A percentile compares a stretch with the other conserved stretches of the same genome.
Conservation (phyloP, 2,329 filamentous ascomycete genomes). For the Cladorrhinum sp. region DNA sequence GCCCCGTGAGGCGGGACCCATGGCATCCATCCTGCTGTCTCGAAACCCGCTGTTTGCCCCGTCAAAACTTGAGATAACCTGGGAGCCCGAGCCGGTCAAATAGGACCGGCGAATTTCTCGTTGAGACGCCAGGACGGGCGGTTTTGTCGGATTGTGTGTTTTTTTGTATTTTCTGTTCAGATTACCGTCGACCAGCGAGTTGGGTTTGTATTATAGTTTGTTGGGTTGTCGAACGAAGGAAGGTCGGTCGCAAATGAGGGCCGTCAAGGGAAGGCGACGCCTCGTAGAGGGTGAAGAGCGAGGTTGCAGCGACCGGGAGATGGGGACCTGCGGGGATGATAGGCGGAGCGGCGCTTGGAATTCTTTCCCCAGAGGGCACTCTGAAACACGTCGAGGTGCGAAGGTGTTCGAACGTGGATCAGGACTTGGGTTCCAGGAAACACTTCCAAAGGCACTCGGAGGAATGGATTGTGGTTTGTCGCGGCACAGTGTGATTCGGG, state of each 20-base stretch:
- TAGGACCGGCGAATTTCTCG: slow-evolving; percentile 46
- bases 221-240: not conserved
- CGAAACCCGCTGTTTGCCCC: slow-evolving; percentile 35
- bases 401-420: slow-evolving; percentile 27
- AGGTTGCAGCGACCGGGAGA: slow-evolving; percentile 14
- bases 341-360: slow-evolving; percentile 18
- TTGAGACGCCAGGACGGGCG: slow-evolving; percentile 46
- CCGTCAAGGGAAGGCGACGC: not conserved
- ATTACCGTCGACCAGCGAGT: not conserved
- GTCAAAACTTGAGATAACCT: slow-evolving; percentile 31
- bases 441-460: slow-evolving; percentile 10
- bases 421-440: slow-evolving; percentile 23
- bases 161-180: not conserved
- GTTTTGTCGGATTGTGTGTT: slow-evolving; percentile 27
- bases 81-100: slow-evolving; percentile 36
- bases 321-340: slow-evolving; percentile 8
- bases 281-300: slow-evolving; percentile 8
- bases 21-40: slow-evolving; percentile 30
- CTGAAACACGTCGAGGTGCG: slow-evolving; percentile 31
- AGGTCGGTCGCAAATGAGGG: not conserved
- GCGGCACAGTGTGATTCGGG: not conserved
- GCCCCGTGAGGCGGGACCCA: slow-evolving; percentile 34
- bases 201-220: slow-evolving; percentile 1
- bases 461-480: not conserved
- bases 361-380: slow-evolving; percentile 22